A percentile compares a stretch with the other conserved stretches of the same genome.
These are phyloP conservation scores for Colletotrichum camelliae DNA, from an alignment of 2,329 filamentous ascomycete genomes.

Conservation along the genomic window DNA sequence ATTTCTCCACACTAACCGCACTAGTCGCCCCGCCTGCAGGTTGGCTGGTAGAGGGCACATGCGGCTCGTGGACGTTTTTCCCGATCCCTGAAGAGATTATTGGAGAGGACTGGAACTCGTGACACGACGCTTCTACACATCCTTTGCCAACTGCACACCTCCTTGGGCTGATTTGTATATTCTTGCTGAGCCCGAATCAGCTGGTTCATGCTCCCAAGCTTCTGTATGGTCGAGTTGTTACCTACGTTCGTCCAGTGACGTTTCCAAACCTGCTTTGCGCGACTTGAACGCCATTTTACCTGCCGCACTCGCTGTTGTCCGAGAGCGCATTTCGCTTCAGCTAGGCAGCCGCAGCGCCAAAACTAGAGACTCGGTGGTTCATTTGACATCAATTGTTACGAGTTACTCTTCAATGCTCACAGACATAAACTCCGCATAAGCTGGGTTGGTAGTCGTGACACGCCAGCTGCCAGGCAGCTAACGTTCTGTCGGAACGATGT, in stretches of 20 bases:
- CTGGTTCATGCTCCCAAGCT: neutral
- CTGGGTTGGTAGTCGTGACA: neutral
- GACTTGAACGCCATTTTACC: neutral
- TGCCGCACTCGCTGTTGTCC: neutral
- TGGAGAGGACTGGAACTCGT: neutral
- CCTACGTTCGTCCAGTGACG: neutral
- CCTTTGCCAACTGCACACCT: neutral
- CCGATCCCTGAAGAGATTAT: neutral
- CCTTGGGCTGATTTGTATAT: neutral
- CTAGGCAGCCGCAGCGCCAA: neutral
- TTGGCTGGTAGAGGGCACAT: neutral
- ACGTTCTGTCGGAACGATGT: neutral
- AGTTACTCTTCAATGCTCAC: neutral
- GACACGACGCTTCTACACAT: neutral
- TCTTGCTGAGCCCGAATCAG: neutral
- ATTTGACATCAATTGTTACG: neutral
- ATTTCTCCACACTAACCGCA: neutral
- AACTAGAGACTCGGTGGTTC: neutral
- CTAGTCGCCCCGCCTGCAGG: neutral
- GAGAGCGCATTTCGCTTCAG: neutral
- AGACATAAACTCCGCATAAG: neutral
- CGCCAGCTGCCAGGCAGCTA: neutral
- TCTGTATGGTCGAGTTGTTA: neutral
- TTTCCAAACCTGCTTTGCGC: neutral
- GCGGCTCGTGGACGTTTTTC: neutral